Base-by-base conservation (phyloP, 2,329 filamentous ascomycete species). In the Juglanconis juglandina region DNA sequence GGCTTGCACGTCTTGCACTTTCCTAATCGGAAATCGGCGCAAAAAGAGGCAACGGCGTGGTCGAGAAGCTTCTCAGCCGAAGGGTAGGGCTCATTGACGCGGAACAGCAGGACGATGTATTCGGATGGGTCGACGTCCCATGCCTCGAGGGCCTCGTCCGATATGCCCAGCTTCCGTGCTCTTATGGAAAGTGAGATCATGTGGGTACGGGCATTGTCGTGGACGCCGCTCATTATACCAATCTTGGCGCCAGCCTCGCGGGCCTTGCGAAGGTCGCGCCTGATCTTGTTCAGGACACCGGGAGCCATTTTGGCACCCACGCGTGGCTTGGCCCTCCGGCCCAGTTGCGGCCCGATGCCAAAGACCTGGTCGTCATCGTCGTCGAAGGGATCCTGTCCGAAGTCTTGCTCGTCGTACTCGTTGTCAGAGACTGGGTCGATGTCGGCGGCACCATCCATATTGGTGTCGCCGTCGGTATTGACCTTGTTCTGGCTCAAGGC, bases 1-100 rank as follows among this genome's bases (percentile, higher is more conserved):
- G 92, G 91, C 67, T 93, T 95, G 72, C 93, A 91, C 3, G 74
- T 79, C n/a, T 81, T 76, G 67, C 89, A 88, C 58, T 90, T 84
- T 1, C 90, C 90, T 32, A 95, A 79, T 6, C 86, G 82, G 70
- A 93, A 88, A 3, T 80, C 76, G n/a, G 85, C 65, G 69, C 60
- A 46, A 53, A 72, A 65, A 17, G 74, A 72, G 49, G 68, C 65
- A 44, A 70, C 68, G 58, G 79, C 69, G 57, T 76, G 71, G 0
- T 72, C 68, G 13, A 83, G 69, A 9, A 90, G 70, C 0, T 82
- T 70, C 14, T 88, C 81, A 53, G 89, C 75, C 3, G 77, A 75
- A 37, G 78, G 79, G 71, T 96, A 96, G 0, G 77, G 79, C n/a
- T 73, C 71, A 0, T 79, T 75, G 65, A 89, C 89, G 41, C 82